Conservation (phyloP, 2,329 filamentous ascomycete genomes). For the Sordariomycetes sp. region DNA sequence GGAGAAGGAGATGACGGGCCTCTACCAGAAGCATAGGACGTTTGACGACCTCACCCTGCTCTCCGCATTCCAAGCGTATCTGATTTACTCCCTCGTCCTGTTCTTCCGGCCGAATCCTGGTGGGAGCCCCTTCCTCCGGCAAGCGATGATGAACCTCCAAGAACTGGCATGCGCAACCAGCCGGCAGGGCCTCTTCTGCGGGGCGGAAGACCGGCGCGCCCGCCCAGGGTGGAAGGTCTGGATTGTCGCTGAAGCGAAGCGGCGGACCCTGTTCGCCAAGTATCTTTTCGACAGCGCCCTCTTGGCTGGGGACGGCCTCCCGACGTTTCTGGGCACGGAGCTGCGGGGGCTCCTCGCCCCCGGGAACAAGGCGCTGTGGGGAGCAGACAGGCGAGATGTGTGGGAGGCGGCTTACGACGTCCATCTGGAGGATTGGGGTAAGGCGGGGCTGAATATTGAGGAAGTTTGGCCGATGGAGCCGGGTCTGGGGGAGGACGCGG, state of each 20-base stretch:
- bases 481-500: slow-evolving; percentile 16
- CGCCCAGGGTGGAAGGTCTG: slow-evolving; percentile 41
- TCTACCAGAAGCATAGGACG: slow-evolving; percentile 17
- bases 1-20: slow-evolving; percentile 28
- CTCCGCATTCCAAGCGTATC: slow-evolving; percentile 38
- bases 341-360: slow-evolving; percentile 31
- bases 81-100: slow-evolving; percentile 38
- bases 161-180: slow-evolving; percentile 31
- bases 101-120: slow-evolving; percentile 26
- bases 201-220: slow-evolving; percentile 23
- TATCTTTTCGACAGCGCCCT: slow-evolving; percentile 43
- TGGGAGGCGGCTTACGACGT: slow-evolving; percentile 34
- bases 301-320: slow-evolving; percentile 26
- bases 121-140: slow-evolving; percentile 21
- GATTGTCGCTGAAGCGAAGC: slow-evolving; percentile 41
- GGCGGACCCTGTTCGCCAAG: slow-evolving; percentile 38
- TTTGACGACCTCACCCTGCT: slow-evolving; percentile 24
- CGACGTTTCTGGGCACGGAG: slow-evolving; percentile 37
- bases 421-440: slow-evolving; percentile 29
- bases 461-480: slow-evolving; percentile 36
- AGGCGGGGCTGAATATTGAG: slow-evolving; percentile 30
- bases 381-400: slow-evolving; percentile 17
- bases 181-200: slow-evolving; percentile 29
- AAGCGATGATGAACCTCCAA: slow-evolving; percentile 37
- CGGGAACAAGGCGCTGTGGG: slow-evolving; percentile 30